Evolutionary conservation across 495 filamentous ascomycete species (phyloP).

Genomic region (Penicillium malachiteum): DNA sequence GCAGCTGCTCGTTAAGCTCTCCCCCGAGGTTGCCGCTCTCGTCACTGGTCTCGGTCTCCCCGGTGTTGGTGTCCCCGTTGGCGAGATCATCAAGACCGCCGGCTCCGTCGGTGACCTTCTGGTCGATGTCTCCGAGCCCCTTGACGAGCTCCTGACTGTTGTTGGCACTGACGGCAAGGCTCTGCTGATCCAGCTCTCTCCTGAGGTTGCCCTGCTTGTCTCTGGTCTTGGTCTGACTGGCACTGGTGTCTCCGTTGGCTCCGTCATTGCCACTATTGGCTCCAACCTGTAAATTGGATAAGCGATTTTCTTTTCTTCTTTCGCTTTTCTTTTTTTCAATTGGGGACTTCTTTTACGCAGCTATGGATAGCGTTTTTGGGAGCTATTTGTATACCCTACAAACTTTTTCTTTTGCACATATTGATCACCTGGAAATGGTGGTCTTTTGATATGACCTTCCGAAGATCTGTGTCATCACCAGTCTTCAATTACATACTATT

Average conservation of each 20-base stretch:
- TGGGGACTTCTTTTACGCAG: constrained; percentile 16
- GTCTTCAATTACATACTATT: background rate
- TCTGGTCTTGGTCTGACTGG: constrained; percentile 40
- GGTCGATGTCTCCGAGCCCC: constrained; percentile 30
- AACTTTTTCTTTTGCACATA: constrained; percentile 20
- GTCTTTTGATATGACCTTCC: background rate
- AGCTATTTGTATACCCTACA: constrained; percentile 18
- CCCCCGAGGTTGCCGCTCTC: constrained; percentile 31
- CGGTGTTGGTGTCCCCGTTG: constrained; percentile 29
- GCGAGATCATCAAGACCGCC: constrained; percentile 36
- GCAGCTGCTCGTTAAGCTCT: constrained; percentile 38
- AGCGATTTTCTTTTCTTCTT: background rate
- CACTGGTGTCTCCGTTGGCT: constrained; percentile 32
- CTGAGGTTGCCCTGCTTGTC: constrained; percentile 32
- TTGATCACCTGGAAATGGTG: constrained; percentile 13
- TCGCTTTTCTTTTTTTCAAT: background rate
- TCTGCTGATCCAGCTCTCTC: constrained; percentile 39
- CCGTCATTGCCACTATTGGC: constrained; percentile 35
- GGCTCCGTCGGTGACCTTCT: constrained; percentile 39
- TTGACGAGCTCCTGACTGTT: constrained; percentile 34
- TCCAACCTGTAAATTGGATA: constrained; percentile 33
- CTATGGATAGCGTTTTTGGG: constrained; percentile 24
- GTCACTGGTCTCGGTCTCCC: constrained; percentile 40
- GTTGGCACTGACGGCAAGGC: constrained; percentile 28
- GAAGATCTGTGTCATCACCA: background rate